phyloP scores from a whole-genome alignment of 1,284 basidiomycete species.

The Xerocomus minutiporus region DNA sequence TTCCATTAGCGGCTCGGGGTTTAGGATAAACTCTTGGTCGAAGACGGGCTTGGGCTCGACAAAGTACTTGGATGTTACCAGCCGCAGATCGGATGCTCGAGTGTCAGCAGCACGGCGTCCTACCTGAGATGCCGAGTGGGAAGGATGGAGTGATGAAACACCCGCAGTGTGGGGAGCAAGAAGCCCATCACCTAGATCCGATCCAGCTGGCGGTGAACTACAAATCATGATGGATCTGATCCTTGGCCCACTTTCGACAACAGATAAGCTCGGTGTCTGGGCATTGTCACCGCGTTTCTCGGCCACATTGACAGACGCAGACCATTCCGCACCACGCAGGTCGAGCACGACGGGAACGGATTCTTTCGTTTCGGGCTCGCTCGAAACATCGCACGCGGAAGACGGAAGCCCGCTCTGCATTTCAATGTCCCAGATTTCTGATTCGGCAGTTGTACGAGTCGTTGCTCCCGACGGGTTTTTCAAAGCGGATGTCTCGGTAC shows the following conservation, averaged over 20 bases:
- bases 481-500: neutral
- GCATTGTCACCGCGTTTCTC: neutral
- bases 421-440: constrained; percentile 68
- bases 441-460: constrained; percentile 29
- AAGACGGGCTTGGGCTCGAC: neutral
- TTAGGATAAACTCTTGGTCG: neutral
- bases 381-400: constrained; percentile 12
- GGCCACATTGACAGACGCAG: constrained; percentile 3
- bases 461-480: neutral
- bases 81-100: constrained; percentile 1
- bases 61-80: constrained; percentile 23
- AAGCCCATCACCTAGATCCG: neutral
- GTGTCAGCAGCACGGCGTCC: constrained; percentile 12
- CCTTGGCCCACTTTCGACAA: neutral
- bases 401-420: constrained; percentile 32
- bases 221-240: neutral
- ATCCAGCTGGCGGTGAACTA: neutral
- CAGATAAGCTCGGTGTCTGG: neutral
- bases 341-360: constrained; percentile 23
- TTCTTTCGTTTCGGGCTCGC: constrained; percentile 7
- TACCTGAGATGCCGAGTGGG: constrained; percentile 50
- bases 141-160: constrained; percentile 45
- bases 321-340: constrained; percentile 23
- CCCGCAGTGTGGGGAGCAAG: constrained; percentile 3
- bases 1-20: neutral